Conservation (phyloP, 129 eudicot species). For the Glebionis coronaria region DNA sequence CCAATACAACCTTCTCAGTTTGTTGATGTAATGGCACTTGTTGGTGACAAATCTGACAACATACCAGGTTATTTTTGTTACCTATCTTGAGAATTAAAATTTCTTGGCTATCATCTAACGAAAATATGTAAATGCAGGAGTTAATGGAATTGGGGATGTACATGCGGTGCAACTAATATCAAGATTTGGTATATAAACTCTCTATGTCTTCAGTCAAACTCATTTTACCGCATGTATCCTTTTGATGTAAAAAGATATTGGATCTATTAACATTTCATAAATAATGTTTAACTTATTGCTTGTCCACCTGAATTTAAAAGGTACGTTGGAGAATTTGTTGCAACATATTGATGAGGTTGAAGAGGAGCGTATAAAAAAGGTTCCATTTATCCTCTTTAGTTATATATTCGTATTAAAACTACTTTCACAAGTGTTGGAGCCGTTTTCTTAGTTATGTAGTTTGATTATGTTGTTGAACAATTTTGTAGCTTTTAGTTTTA, state of each 20-base stretch:
- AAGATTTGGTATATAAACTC: constrained; percentile 55
- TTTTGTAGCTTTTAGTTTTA: constrained; percentile 6
- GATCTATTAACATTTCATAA: constrained; percentile 1
- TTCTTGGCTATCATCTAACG: constrained; percentile 6
- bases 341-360: constrained; percentile 66
- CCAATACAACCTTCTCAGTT: constrained; percentile 73
- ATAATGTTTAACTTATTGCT: constrained; percentile 23
- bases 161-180: constrained; percentile 78
- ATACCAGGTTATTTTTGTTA: constrained; percentile 68
- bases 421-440: constrained; percentile 1
- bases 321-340: constrained; percentile 79
- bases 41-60: constrained; percentile 93
- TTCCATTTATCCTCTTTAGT: constrained; percentile 18
- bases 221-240: background rate
- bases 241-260: background rate
- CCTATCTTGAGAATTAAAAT: background rate
- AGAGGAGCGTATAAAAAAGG: constrained; percentile 78
- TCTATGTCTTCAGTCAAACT: background rate
- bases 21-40: constrained; percentile 88
- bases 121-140: constrained; percentile 49
- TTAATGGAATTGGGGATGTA: constrained; percentile 89
- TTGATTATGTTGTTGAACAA: background rate
- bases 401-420: constrained; percentile 1
- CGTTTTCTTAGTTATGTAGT: background rate
- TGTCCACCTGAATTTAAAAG: constrained; percentile 34